Base-by-base conservation (phyloP, 2,329 filamentous ascomycete species). In the Trichoderma lentiforme region DNA sequence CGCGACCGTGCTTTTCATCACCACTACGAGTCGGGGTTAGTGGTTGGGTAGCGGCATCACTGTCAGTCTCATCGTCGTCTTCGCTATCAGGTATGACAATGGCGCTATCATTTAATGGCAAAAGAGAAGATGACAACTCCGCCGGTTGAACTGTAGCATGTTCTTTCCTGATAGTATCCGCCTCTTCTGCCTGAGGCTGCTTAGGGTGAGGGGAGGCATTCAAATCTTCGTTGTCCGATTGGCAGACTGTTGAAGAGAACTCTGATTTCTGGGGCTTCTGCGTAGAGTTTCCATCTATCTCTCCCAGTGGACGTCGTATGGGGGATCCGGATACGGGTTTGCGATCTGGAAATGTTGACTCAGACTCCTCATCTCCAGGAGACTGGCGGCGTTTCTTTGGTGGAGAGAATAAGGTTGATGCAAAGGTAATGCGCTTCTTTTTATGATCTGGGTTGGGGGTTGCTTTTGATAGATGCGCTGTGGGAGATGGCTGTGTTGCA, bases 281-380 rank as follows among this genome's bases (percentile, higher is more conserved):
- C 1, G 68, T 71, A 2, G 75, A 75, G 61, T 79, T 77, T 68
- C 76, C 68, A 68, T 78, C 68, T 56, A 79, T 75, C 12, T 76
- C 68, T 18, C 65, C 68, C 1, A 80, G 68, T 11, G 78, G 75
- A 43, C 58, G 71, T 6, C 77, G 79, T 9, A 34, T 34, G 63
- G 73, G 60, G 32, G 51, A 60, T 8, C 36, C 32, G 6, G 60
- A 9, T 21, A 39, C n/a, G 4, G 26, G 28, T 28, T n/a, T 26
- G 12, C 15, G 18, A 21, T 24, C 14, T 12, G 9, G 53, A 28
- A 9, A 7, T 11, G 2, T 15, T 26, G 18, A 21, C 4, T 26
- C 28, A 2, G 32, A n/a, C 12, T 26, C 24, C 7, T 51, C 15
- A 32, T 11, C 28, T 6, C 24, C 32, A 1, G 28, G 39, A 1